A percentile compares a stretch with the other conserved stretches of the same genome.
These are phyloP conservation scores for Juglanconis sp. DNA, from an alignment of 2,329 filamentous ascomycete genomes.

Conservation along the genomic window DNA sequence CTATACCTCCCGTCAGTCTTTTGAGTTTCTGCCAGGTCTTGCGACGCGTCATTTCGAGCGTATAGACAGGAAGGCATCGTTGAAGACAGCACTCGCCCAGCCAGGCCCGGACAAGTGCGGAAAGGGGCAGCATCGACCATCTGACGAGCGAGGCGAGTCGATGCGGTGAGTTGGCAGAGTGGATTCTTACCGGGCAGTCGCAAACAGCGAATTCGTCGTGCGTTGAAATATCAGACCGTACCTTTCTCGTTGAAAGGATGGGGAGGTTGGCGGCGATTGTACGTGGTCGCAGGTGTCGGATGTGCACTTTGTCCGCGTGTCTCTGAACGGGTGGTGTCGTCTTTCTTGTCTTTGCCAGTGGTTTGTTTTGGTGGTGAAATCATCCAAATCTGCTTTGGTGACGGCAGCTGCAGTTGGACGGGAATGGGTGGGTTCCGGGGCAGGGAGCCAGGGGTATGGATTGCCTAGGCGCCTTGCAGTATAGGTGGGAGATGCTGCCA, in stretches of 20 bases:
- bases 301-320: constrained; percentile 8
- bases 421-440: neutral
- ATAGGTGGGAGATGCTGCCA: neutral
- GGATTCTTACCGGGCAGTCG: constrained; percentile 13
- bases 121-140: neutral
- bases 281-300: neutral
- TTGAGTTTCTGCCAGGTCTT: constrained; percentile 8
- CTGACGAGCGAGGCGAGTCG: neutral
- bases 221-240: neutral
- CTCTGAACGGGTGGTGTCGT: constrained; percentile 1
- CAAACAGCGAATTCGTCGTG: constrained; percentile 1
- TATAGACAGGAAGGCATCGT: neutral
- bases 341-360: neutral
- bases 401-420: constrained; percentile 4
- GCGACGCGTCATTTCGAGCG: constrained; percentile 10
- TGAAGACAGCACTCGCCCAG: neutral
- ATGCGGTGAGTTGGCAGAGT: constrained; percentile 7
- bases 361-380: constrained; percentile 10
- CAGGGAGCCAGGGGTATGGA: neutral
- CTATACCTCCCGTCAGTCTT: constrained; percentile 15
- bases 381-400: constrained; percentile 10
- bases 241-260: constrained; percentile 1
- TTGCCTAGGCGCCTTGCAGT: neutral
- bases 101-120: neutral
- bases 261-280: neutral